Evolutionary conservation across 345 rosid species (phyloP), one percentile per base, ranked within the genome.

Genomic region (Eutrema japonicum): DNA sequence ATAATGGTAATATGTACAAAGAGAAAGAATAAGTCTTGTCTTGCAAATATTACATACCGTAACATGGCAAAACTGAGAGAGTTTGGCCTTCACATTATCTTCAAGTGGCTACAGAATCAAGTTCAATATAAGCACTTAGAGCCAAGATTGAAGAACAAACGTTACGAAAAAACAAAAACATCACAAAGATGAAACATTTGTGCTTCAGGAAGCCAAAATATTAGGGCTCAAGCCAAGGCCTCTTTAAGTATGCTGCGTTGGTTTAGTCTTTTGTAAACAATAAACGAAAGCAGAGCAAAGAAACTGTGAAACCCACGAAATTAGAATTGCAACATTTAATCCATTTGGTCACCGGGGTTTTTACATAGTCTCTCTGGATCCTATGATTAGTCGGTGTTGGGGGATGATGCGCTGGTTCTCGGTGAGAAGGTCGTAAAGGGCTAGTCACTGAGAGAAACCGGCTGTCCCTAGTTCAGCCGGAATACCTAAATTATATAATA

Each of bases 51-150:
- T 50, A 68, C 77, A 57, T 90, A 95, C 99, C 86, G 78, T 82
- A 16, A 95, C 96, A 78, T 90, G 96, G 83, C 98, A 95, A 80
- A 95, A 95, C 53, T 85, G 96, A 45, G 96, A 87, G 73, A 95
- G 93, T 46, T 18, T 18, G 22, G 22, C 22, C 22, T 18, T 18
- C 22, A 18, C 22, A 18, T 95, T 88, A 48, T 88, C 92, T 18
- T 90, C 91, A 30, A 95, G 99, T 67, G 87, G 92, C 99, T 95
- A 83, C 77, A 77, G 51, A 79, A 61, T 12, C 36, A 47, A 70
- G 55, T 53, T 33, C 30, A 68, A 36, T 53, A 16, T 59, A 47
- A 64, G 80, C 66, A 84, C 18, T 65, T 38, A 49, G 64, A 68
- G 10, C 10, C 55, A 26, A 26, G 32, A 10, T 6, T 32, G 33